Base-by-base conservation (phyloP, 495 filamentous ascomycete genomes). In the Xylaria bambusicola region DNA sequence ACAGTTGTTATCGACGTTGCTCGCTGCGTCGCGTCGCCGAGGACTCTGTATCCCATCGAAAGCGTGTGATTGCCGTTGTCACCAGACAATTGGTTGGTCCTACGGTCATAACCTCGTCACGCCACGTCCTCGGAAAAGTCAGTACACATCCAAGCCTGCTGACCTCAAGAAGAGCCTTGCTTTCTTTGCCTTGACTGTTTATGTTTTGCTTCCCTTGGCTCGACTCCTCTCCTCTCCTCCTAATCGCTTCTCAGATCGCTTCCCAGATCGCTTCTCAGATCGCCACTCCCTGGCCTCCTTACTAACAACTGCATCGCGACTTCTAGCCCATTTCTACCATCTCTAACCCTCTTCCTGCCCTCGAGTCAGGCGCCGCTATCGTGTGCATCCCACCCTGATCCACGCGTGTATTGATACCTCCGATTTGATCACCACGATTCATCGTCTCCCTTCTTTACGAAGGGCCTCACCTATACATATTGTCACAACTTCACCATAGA, bases 381-480 rank as follows among this genome's bases (percentile, higher is more conserved):
- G 38, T 47, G 49, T 53, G 40, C 20, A 58, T 58, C 42, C 33
- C 21, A 26, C 23, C 21, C n/a, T 40, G 31, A 18, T 49, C 36
- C 41, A 60, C 57, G 48, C 57, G 40, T 60, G 46, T 58, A 40
- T 31, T 51, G 21, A 20, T 40, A 13, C 56, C 29, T 59, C 36
- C 64, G 63, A 64, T 63, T 74, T 73, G 70, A 66, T 66, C 62
- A 56, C 63, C 65, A 63, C 66, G 66, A 66, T 61, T 69, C 63
- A 17, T 56, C 69, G 57, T 72, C 61, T 62, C 71, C 73, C 70
- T 77, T 73, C 68, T 66, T 51, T 71, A n/a, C 74, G 70, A 72
- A 78, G 76, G 77, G 76, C 68, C 69, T 72, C 68, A 73, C 71
- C 65, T 63, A 72, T 73, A 69, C 66, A 60, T 60, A 70, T 52